These are phyloP conservation scores for Mycena crocata DNA, from an alignment of 768 basidiomycete genomes.

Conservation along the genomic window DNA sequence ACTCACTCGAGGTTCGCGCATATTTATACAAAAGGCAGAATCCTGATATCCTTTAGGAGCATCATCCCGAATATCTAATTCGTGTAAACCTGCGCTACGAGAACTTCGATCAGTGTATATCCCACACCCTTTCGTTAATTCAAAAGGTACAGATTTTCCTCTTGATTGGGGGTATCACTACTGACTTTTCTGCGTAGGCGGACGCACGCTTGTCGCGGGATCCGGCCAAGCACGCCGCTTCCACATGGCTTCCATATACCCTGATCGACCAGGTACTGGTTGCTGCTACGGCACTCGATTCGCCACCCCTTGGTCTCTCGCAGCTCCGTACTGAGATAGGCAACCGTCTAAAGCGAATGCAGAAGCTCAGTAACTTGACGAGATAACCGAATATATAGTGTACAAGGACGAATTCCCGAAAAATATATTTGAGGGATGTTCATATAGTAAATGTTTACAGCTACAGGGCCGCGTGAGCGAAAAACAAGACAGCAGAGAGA, in stretches of 20 bases:
- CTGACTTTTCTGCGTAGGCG: slow-evolving; percentile 51
- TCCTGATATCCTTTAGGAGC: slow-evolving; percentile 54
- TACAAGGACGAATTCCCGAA: slow-evolving; percentile 10
- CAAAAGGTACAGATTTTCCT: slow-evolving; percentile 68
- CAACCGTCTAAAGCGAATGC: slow-evolving; percentile 74
- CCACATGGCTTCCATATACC: slow-evolving; percentile 86
- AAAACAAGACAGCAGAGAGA: slow-evolving; percentile 28
- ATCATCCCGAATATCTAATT: slow-evolving; percentile 88
- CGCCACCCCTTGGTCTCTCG: slow-evolving; percentile 59
- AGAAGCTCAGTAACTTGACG: slow-evolving; percentile 66
- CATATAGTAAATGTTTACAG: slow-evolving; percentile 17
- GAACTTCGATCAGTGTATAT: slow-evolving; percentile 79
- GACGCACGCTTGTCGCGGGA: slow-evolving; percentile 64
- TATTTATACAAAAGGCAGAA: neutral
- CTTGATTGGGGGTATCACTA: slow-evolving; percentile 23
- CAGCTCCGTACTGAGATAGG: slow-evolving; percentile 70
- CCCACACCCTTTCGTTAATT: slow-evolving; percentile 77
- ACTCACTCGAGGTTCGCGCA: slow-evolving; percentile 71
- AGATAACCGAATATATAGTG: slow-evolving; percentile 30
- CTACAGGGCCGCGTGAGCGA: slow-evolving; percentile 19
- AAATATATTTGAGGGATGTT: slow-evolving; percentile 15
- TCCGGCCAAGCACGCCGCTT: slow-evolving; percentile 63
- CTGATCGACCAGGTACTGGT: slow-evolving; percentile 86
- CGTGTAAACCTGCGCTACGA: slow-evolving; percentile 84
- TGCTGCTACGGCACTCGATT: slow-evolving; percentile 66